These are phyloP conservation scores for Linum trigynum DNA, from an alignment of 345 rosid species.

Conservation along the genomic window DNA sequence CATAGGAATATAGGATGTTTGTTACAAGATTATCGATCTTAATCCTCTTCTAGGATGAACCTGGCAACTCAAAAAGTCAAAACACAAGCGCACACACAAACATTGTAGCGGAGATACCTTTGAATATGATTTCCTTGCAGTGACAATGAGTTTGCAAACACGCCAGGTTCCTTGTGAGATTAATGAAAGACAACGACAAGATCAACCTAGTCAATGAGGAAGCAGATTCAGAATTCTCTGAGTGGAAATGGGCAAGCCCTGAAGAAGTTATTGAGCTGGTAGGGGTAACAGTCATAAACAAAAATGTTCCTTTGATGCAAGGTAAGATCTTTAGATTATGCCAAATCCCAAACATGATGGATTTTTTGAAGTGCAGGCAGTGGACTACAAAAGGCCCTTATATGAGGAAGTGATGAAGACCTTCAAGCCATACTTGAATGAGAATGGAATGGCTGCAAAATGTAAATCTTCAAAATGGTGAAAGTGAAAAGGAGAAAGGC, in stretches of 20 bases:
- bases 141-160: constrained; percentile 7
- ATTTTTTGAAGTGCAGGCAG: constrained; percentile 47
- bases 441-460: constrained; percentile 51
- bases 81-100: too few species aligned
- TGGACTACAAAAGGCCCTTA: constrained; percentile 93
- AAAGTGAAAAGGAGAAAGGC: not conserved
- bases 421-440: constrained; percentile 55
- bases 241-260: constrained; percentile 91
- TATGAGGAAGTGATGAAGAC: constrained; percentile 83
- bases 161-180: constrained; percentile 76
- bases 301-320: not conserved
- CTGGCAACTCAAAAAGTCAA: too few species aligned
- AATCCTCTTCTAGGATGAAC: too few species aligned
- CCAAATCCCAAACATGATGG: too few species aligned
- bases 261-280: constrained; percentile 86
- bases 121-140: not conserved
- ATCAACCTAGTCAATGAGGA: constrained; percentile 67
- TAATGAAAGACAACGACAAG: constrained; percentile 66
- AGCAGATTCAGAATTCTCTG: constrained; percentile 80
- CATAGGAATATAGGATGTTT: too few species aligned
- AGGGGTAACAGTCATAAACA: not conserved
- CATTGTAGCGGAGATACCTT: too few species aligned
- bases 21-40: too few species aligned
- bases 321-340: too few species aligned
- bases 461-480: constrained; percentile 96